These are phyloP conservation scores for Dalechampia spathulata DNA, from an alignment of 441 rosid genomes.

Conservation along the genomic window DNA sequence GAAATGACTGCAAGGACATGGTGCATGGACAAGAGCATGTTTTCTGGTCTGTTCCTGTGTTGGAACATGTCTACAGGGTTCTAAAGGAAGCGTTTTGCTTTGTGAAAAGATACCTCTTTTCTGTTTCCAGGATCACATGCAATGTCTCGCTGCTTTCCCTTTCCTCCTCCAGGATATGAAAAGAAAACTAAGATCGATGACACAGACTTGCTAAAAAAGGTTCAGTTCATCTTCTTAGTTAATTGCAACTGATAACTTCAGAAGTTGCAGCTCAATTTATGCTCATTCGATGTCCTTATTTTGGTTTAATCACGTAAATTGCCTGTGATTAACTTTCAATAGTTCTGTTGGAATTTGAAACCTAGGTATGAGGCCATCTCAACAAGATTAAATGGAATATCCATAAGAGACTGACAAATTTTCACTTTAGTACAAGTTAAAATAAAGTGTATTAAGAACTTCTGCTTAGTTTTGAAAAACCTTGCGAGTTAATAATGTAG, in stretches of 20 bases:
- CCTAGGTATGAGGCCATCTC: too few species aligned
- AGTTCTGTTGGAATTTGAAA: too few species aligned
- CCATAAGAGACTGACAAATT: too few species aligned
- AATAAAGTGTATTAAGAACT: too few species aligned
- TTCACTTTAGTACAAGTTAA: too few species aligned
- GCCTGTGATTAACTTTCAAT: too few species aligned
- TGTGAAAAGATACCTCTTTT: conserved; percentile 22
- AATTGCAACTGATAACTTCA: conserved; percentile 11
- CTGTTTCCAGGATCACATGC: conserved; percentile 28
- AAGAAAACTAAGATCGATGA: conserved; percentile 49
- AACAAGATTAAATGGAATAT: too few species aligned
- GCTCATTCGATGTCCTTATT: not conserved
- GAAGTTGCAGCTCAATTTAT: not conserved
- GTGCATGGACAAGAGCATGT: conserved; percentile 54
- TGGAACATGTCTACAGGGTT: conserved; percentile 43
- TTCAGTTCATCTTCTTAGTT: conserved; percentile 23
- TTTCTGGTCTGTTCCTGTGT: conserved; percentile 48
- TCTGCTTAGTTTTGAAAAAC: too few species aligned
- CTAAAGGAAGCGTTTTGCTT: conserved; percentile 27
- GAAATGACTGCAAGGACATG: conserved; percentile 55
- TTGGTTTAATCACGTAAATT: too few species aligned
- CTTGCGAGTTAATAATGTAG: too few species aligned
- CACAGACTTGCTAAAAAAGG: conserved; percentile 49
- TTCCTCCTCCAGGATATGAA: conserved; percentile 85
- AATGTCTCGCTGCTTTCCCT: conserved; percentile 91